Evolutionary conservation across 192 early-diverging fungal species (phyloP).

Genomic region (Ambispora gerdemannii): DNA sequence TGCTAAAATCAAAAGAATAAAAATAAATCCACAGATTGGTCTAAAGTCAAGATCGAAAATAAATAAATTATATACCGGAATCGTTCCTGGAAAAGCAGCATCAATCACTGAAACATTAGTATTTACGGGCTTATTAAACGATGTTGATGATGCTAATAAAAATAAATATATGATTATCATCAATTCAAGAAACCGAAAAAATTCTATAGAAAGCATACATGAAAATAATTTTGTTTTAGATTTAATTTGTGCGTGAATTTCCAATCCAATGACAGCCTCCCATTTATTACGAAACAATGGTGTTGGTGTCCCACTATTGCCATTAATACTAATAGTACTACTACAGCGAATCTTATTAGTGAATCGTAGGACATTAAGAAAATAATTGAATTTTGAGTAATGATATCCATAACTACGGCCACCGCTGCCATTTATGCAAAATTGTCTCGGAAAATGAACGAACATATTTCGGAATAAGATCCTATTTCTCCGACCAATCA

Average conservation of each 20-base stretch:
- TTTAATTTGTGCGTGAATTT: slow-evolving; percentile 83
- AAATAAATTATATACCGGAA: slow-evolving; percentile 59
- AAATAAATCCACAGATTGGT: neutral
- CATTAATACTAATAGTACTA: neutral
- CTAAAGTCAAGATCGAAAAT: neutral
- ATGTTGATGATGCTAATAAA: slow-evolving; percentile 39
- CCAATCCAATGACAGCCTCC: slow-evolving; percentile 81
- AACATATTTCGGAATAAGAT: too few species aligned
- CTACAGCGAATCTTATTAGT: too few species aligned
- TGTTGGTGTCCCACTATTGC: too few species aligned
- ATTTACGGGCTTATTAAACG: slow-evolving; percentile 66
- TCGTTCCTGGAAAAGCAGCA: slow-evolving; percentile 81
- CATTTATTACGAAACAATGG: slow-evolving; percentile 35
- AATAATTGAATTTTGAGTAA: too few species aligned
- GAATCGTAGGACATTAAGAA: too few species aligned
- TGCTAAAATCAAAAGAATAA: slow-evolving; percentile 36
- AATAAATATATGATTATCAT: neutral
- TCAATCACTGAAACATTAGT: slow-evolving; percentile 72
- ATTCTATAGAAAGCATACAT: too few species aligned
- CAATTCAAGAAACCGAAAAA: neutral
- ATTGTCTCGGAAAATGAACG: too few species aligned
- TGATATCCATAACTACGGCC: too few species aligned
- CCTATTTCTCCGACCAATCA: too few species aligned
- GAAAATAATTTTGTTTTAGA: slow-evolving; percentile 85
- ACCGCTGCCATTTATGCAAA: too few species aligned